Percentiles rank a stretch among this genome's conserved stretches.
Evolutionary conservation across 75 land plant genomes (phyloP).

Genomic region (Picea glauca): DNA sequence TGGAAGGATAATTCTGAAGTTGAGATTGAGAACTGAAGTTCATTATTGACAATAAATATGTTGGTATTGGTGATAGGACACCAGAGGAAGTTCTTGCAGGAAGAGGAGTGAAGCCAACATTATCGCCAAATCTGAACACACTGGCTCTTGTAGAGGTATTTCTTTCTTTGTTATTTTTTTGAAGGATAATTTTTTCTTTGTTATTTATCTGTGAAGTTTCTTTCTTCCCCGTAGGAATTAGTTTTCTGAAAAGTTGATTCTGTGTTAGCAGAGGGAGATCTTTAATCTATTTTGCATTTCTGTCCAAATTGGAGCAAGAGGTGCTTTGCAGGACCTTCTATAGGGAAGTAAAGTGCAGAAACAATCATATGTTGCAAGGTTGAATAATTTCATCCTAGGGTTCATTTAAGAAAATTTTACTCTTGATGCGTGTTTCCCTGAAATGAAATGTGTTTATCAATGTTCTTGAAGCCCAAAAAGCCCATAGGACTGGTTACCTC

Average conservation of each 20-base stretch:
- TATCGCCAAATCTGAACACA: conserved; percentile 96
- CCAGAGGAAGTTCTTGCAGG: conserved; percentile 95
- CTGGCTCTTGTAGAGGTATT: conserved; percentile 93
- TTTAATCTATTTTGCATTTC: neutral
- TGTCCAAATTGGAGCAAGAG: neutral
- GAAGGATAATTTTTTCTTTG: neutral
- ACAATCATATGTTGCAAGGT: neutral
- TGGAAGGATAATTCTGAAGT: neutral
- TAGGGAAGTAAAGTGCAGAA: neutral
- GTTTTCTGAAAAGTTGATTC: neutral
- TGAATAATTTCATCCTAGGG: neutral
- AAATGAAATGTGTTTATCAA: too few species aligned
- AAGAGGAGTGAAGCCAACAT: conserved; percentile 95
- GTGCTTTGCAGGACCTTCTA: neutral
- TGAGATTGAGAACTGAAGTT: neutral
- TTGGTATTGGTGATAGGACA: conserved; percentile 45
- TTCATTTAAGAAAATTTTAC: neutral
- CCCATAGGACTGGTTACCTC: too few species aligned
- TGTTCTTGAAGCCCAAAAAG: too few species aligned
- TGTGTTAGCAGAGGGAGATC: neutral
- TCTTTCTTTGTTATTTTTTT: neutral
- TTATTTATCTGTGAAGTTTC: neutral
- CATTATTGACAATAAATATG: neutral
- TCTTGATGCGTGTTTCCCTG: too few species aligned
- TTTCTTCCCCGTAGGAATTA: neutral